Base-by-base conservation (phyloP, 352 stramenopile species). In the Achlya hypogyna region DNA sequence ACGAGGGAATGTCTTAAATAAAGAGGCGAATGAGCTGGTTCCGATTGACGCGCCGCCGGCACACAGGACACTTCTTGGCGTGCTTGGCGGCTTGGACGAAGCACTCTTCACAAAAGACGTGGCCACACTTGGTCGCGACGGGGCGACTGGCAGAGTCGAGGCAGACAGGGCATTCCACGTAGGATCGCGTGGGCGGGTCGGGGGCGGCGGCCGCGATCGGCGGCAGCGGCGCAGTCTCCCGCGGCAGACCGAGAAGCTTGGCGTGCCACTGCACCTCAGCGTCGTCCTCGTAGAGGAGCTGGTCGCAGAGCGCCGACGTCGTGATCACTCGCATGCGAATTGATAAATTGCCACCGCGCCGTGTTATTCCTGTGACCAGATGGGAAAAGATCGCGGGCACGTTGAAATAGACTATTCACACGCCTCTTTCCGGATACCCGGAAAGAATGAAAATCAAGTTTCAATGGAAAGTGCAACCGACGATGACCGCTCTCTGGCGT, bases 61-160 rank as follows among this genome's bases (percentile, higher is more conserved):
- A 96, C 10, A 96, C 75, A 35, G 88, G 88, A 65, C 88, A 96
- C 72, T 96, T 85, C 60, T 95, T 93, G 75, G 93, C 5, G 16
- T 34, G 93, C 60, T 96, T 85, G 67, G 87, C 94, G 84, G 87
- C 95, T 18, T 86, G 80, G 22, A 96, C 83, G 65, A 96, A 93
- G 58, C 88, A 96, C 27, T 93, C 82, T 83, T 87, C 95, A 69
- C 88, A 96, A 74, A 96, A 96, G 35, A 96, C 78, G 69, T 96
- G 88, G 34, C 88, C 88, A 52, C 88, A 96, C 0, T 86, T 88
- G 18, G 88, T 96, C 6, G 82, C 87, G 16, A 86, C 81, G 8
- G 86, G 81, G 18, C 78, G 75, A 65, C 82, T 73, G 62, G 86
- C 83, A 32, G 86, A 76, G 6, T 82, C 84, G 27, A 96, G 81